Conservation (phyloP, 306 rosid genomes). For the Medicago ruthenica region DNA sequence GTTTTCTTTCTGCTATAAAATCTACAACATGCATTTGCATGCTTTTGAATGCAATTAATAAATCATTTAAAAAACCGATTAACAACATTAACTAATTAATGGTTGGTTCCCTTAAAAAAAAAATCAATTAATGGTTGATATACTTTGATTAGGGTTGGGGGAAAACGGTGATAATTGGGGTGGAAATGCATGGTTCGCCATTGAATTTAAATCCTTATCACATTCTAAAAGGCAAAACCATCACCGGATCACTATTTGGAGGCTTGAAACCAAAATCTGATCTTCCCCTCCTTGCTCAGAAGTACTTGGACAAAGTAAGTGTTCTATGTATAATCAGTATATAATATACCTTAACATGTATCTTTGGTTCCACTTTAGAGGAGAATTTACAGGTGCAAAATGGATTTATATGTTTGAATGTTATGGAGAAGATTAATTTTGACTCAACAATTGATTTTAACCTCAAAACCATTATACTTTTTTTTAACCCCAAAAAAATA, state of each 20-base stretch:
- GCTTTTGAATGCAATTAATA: not conserved
- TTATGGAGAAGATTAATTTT: no score
- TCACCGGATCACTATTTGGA: slow-evolving; percentile 56
- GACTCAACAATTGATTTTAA: no score
- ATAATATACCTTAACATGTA: no score
- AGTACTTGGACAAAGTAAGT: slow-evolving; percentile 54
- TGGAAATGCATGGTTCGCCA: slow-evolving; percentile 59
- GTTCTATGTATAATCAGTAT: not conserved
- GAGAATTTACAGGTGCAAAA: no score
- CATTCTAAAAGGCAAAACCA: slow-evolving; percentile 46
- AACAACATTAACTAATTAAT: not conserved
- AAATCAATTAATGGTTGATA: not conserved
- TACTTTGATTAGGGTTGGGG: slow-evolving; percentile 65
- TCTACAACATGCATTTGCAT: slow-evolving; percentile 1
- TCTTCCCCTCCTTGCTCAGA: slow-evolving; percentile 46
- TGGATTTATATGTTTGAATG: no score
- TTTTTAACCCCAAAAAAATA: no score
- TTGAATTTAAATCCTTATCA: slow-evolving; percentile 42
- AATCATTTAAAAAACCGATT: not conserved
- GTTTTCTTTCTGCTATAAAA: not conserved
- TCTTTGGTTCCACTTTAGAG: no score
- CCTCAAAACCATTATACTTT: no score
- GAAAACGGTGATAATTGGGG: slow-evolving; percentile 58
- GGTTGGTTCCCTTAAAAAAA: not conserved
- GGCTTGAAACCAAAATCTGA: slow-evolving; percentile 57